A percentile compares a stretch with the other conserved stretches of the same genome.
Conservation (phyloP, 2,329 filamentous ascomycete species). For the Paraphaeosphaeria minitans region DNA sequence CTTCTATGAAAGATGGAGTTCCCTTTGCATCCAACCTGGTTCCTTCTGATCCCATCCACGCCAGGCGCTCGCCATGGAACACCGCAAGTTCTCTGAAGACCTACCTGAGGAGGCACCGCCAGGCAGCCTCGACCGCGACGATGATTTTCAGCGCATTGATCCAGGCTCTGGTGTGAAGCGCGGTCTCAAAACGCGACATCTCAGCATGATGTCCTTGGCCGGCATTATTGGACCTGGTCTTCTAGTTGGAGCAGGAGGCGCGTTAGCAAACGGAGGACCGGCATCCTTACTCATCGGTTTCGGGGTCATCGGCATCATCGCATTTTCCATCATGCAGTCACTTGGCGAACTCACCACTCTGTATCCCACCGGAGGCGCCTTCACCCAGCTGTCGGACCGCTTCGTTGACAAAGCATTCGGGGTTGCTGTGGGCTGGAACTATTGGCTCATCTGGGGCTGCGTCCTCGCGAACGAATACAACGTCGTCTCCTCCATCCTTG, state of each 20-base stretch:
- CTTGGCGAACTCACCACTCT: slow-evolving; percentile 76
- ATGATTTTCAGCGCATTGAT: slow-evolving; percentile 52
- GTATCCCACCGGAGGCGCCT: slow-evolving; percentile 70
- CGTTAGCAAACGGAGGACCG: slow-evolving; percentile 70
- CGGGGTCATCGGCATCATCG: slow-evolving; percentile 71
- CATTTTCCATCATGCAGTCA: slow-evolving; percentile 68
- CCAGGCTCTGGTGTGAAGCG: slow-evolving; percentile 69
- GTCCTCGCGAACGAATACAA: slow-evolving; percentile 75
- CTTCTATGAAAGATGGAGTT: background rate
- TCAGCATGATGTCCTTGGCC: slow-evolving; percentile 61
- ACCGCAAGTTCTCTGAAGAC: slow-evolving; percentile 9
- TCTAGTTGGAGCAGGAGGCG: slow-evolving; percentile 72
- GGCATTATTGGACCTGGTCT: slow-evolving; percentile 71
- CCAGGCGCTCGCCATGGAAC: slow-evolving; percentile 7
- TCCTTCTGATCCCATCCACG: background rate
- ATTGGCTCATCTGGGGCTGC: slow-evolving; percentile 64
- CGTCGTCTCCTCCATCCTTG: slow-evolving; percentile 68
- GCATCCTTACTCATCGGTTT: slow-evolving; percentile 76
- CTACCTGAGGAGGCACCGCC: slow-evolving; percentile 3
- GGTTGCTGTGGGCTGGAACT: slow-evolving; percentile 40
- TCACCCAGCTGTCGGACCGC: slow-evolving; percentile 46
- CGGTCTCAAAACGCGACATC: slow-evolving; percentile 69
- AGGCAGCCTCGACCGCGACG: slow-evolving; percentile 21
- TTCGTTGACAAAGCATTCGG: slow-evolving; percentile 20
- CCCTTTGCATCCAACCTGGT: background rate